phyloP scores from a whole-genome alignment of 805 yeast species.

The Metschnikowia hibisci region DNA sequence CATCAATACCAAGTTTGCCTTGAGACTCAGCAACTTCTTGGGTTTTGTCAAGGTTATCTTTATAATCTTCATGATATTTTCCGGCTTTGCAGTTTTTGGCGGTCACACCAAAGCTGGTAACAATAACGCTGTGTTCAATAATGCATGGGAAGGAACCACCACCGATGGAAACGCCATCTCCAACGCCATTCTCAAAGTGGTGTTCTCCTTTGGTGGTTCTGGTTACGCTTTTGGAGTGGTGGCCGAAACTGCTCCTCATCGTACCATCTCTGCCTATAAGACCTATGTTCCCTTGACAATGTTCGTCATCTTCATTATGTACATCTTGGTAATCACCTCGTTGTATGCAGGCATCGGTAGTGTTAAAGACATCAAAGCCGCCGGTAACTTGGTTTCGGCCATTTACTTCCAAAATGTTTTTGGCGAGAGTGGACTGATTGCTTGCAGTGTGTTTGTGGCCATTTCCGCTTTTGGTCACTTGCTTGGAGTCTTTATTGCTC shows the following conservation, averaged over 20 bases:
- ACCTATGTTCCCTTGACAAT: constrained; percentile 30
- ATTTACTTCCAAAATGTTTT: constrained; percentile 30
- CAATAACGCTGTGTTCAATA: constrained; percentile 31
- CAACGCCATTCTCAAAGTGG: constrained; percentile 41
- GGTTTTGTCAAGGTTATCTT: constrained; percentile 36
- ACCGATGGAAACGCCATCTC: constrained; percentile 40
- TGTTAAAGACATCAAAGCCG: constrained; percentile 23
- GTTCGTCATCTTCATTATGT: constrained; percentile 28
- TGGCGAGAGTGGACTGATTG: constrained; percentile 23
- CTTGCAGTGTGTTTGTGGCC: constrained; percentile 26
- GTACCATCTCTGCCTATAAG: constrained; percentile 25
- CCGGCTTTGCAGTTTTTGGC: constrained; percentile 35
- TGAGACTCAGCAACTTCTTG: constrained; percentile 28
- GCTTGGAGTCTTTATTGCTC: constrained; percentile 26
- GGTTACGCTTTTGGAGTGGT: constrained; percentile 37
- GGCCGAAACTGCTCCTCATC: constrained; percentile 26
- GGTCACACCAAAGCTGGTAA: constrained; percentile 32
- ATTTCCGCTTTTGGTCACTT: constrained; percentile 32
- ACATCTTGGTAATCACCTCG: constrained; percentile 32
- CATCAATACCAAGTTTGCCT: constrained; percentile 25
- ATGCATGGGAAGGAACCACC: constrained; percentile 41
- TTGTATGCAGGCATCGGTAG: constrained; percentile 28
- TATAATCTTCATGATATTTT: constrained; percentile 29
- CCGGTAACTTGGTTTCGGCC: constrained; percentile 30
- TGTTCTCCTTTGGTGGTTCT: constrained; percentile 42